Percentiles rank a stretch among this genome's conserved stretches.
Evolutionary conservation across 2,329 filamentous ascomycete genomes (phyloP).

Genomic region (Exophiala bonariae): DNA sequence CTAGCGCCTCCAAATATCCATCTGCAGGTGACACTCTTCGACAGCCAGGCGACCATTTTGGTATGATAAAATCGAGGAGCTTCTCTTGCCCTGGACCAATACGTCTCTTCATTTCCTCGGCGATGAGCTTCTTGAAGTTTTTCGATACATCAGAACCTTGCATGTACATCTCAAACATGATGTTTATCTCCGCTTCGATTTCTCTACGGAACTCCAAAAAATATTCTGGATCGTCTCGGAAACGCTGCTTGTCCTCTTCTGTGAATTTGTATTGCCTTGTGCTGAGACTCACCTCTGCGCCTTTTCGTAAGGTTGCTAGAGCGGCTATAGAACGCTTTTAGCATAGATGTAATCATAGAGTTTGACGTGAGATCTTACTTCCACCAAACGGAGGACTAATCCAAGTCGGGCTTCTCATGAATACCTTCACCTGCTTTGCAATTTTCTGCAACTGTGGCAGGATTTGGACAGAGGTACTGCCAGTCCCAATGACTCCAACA

Average conservation of each 20-base stretch:
- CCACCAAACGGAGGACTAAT: constrained; percentile 18
- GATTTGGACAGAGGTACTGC: constrained; percentile 15
- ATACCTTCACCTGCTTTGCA: constrained; percentile 12
- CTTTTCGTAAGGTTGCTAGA: background rate
- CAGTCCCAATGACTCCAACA: constrained; percentile 46
- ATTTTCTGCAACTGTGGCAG: background rate
- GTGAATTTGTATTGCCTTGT: constrained; percentile 27
- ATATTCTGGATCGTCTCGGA: constrained; percentile 25
- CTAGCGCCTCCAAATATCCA: constrained; percentile 29
- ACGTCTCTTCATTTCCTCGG: constrained; percentile 22
- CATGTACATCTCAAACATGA: constrained; percentile 20
- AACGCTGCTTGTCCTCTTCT: constrained; percentile 20
- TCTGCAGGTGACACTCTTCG: constrained; percentile 27
- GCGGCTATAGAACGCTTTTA: no score
- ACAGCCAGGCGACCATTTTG: constrained; percentile 23
- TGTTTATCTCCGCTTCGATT: constrained; percentile 32
- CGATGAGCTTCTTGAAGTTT: constrained; percentile 5
- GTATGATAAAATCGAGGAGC: constrained; percentile 26
- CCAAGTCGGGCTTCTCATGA: constrained; percentile 22
- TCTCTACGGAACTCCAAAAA: constrained; percentile 31
- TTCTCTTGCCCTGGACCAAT: constrained; percentile 20
- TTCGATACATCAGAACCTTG: constrained; percentile 6
- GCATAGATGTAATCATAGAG: background rate
- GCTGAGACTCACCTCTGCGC: constrained; percentile 11
- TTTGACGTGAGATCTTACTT: constrained; percentile 4